phyloP scores from a whole-genome alignment of 2,329 filamentous ascomycete species.

The Hypoxylon sp. region DNA sequence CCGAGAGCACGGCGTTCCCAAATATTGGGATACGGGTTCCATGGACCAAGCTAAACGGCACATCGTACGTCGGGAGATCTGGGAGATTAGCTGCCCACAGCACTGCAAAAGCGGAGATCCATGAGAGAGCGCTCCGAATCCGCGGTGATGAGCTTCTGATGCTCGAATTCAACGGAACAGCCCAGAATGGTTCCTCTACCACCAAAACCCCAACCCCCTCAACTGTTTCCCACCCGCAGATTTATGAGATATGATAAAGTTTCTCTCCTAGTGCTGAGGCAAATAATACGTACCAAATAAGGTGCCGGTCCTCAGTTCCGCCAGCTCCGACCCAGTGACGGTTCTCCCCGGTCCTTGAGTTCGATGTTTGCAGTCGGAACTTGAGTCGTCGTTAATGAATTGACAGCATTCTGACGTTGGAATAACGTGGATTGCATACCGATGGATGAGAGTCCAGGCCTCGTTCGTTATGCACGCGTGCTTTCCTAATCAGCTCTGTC shows the following conservation, averaged over 20 bases:
- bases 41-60: constrained; percentile 23
- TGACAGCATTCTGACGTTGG: constrained; percentile 43
- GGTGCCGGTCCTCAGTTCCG: constrained; percentile 31
- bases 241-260: constrained; percentile 44
- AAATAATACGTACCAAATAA: constrained; percentile 39
- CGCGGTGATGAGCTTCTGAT: constrained; percentile 23
- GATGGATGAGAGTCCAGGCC: constrained; percentile 40
- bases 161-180: constrained; percentile 24
- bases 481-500: constrained; percentile 13
- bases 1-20: constrained; percentile 36
- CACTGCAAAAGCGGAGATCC: constrained; percentile 24
- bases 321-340: constrained; percentile 38
- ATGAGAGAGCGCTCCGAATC: constrained; percentile 26
- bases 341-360: constrained; percentile 22
- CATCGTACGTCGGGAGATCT: constrained; percentile 40
- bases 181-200: constrained; percentile 31
- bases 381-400: constrained; percentile 13
- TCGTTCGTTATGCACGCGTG: constrained; percentile 15
- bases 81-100: constrained; percentile 27
- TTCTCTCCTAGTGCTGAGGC: constrained; percentile 32
- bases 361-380: constrained; percentile 22
- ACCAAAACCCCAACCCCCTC: constrained; percentile 33
- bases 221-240: constrained; percentile 33
- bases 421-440: constrained; percentile 32
- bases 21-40: constrained; percentile 33